Evolutionary conservation across 2,329 filamentous ascomycete species (phyloP), one percentile per base, ranked within the genome.

Genomic region (Fusarium proliferatum): DNA sequence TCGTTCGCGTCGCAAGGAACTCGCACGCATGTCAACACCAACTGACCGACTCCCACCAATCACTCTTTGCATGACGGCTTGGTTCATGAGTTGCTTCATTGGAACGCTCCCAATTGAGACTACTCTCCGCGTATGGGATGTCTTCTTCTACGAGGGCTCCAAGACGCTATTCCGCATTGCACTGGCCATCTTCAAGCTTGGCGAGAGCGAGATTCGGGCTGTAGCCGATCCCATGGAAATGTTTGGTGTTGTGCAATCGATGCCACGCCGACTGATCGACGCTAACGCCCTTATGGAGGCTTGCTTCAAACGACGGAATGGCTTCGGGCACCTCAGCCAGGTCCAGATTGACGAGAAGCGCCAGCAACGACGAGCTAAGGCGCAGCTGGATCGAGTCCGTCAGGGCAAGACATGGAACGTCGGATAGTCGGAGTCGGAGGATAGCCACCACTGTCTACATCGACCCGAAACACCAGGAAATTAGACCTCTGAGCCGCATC

Each of bases 61-160:
- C 74, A 96, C 94, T 1, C 88, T 98, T 9, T 97, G 95, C 76
- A 94, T 96, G 82, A 97, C 95, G 15, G 94, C 95, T 8, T 98
- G 96, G 96, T 97, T 98, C 82, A 98, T 98, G 96, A 97, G 94
- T 55, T 93, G 96, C 77, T 98, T 96, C 81, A 96, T 98, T 69
- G 95, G 95, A 60, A 97, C 94, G 1, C 85, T 98, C 23, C 96
- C 96, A 4, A 95, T 97, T 70, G 96, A 98, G 83, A 94, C 93
- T 23, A 96, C 95, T 0, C 88, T 98, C 23, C 92, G 96, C 12
- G 94, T 98, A 3, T 98, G 96, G 96, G 96, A 98, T 77, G 90
- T 94, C 3, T 95, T 98, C 80, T 97, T 98, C 81, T 97, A 97
- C 82, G 96, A 98, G 82, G 96, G 96, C 7, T 95, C 93, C 55